Evolutionary conservation across 2,329 filamentous ascomycete species (phyloP).

Genomic region (Neurospora sp.): DNA sequence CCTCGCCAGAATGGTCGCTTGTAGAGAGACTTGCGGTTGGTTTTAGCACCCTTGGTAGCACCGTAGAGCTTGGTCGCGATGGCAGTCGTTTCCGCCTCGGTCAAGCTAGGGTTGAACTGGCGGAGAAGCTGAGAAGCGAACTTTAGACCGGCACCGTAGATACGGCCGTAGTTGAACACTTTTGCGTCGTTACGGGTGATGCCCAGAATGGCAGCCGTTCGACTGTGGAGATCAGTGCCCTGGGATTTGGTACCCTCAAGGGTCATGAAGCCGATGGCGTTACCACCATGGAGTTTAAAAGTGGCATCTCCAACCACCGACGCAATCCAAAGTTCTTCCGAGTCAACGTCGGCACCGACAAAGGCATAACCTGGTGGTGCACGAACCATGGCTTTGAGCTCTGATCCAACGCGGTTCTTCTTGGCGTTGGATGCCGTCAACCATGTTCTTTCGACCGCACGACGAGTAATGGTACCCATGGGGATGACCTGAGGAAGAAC

Average conservation of each 20-base stretch:
- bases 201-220: conserved; percentile 82
- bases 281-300: conserved; percentile 90
- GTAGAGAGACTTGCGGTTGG: conserved; percentile 59
- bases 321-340: conserved; percentile 96
- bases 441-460: conserved; percentile 97
- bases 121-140: conserved; percentile 84
- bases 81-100: conserved; percentile 65
- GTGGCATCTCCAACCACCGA: conserved; percentile 89
- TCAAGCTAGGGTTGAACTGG: conserved; percentile 82
- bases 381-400: conserved; percentile 92
- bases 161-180: conserved; percentile 97
- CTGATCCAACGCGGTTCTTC: conserved; percentile 87
- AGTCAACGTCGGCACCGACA: conserved; percentile 95
- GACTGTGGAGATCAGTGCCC: conserved; percentile 88
- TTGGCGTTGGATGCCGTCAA: conserved; percentile 96
- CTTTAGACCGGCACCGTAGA: conserved; percentile 93
- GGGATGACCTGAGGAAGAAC: conserved; percentile 94
- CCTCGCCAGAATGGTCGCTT: conserved; percentile 85
- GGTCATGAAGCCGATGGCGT: conserved; percentile 98
- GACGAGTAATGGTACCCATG: conserved; percentile 93
- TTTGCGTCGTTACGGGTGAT: conserved; percentile 95
- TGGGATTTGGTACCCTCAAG: conserved; percentile 90
- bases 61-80: conserved; percentile 75
- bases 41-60: conserved; percentile 84
- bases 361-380: conserved; percentile 86